Evolutionary conservation across 208 protist species (phyloP), one percentile per base, ranked within the genome.

Genomic region (Polymyxa betae): DNA sequence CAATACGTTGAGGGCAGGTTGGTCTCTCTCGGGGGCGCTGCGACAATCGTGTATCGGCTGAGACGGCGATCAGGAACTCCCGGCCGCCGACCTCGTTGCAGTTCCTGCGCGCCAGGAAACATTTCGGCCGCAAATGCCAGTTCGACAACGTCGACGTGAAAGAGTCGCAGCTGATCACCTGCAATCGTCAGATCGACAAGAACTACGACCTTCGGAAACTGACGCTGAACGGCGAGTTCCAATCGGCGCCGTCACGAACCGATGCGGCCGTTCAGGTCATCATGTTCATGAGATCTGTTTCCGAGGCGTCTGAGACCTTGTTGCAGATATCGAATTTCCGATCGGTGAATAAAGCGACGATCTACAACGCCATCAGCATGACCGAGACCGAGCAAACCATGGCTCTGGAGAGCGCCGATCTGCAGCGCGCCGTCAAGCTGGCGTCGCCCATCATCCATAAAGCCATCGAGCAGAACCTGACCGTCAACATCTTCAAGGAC

Each of bases 141-240:
- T 82, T 82, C 72, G 72, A 82, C 72, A 82, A 82, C 72, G n/a
- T 82, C 72, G 72, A 82, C 72, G 72, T 45, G n/a, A 82, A 82
- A 43, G 72, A 82, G 16, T 45, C n/a, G n/a, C 72, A 82, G 40
- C 35, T 82, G 72, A 82, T 82, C 72, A 38, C 72, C 72, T 82
- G 72, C 72, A 82, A 82, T 43, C 72, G 72, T n/a, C 72, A 82
- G n/a, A 82, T 82, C 72, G 72, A 82, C 72, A 82, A 82, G 72
- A 82, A 35, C 35, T 82, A 82, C 72, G 72, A 82, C n/a, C 72
- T 40, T 5, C 72, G 72, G 10, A 82, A 82, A 43, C 5, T 43
- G 35, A 38, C 16, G 16, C 72, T 82, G 5, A n/a, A 82, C 5
- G 72, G 72, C 72, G 72, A 12, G 5, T 82, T 82, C 72, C 72